These are phyloP conservation scores for Fusarium duplospermum DNA, from an alignment of 2,329 filamentous ascomycete genomes.

Conservation along the genomic window DNA sequence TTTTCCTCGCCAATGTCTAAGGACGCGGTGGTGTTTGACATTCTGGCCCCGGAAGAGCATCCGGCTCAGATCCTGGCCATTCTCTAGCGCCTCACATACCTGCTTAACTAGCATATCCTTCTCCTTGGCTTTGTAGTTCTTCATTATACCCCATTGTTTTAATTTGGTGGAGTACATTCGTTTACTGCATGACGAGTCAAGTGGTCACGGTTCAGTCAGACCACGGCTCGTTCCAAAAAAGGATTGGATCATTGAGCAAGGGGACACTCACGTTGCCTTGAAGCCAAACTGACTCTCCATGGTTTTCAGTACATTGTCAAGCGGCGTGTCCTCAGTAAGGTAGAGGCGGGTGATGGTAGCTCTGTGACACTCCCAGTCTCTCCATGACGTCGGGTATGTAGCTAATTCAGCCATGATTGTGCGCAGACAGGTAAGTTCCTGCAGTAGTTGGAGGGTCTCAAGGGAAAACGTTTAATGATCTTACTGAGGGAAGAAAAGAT, in stretches of 20 bases:
- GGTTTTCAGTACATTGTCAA: neutral
- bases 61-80: neutral
- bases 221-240: neutral
- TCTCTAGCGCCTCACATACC: neutral
- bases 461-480: too few species aligned
- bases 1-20: too few species aligned
- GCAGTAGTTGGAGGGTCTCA: too few species aligned
- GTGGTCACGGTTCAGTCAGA: neutral
- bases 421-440: too few species aligned
- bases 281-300: neutral
- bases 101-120: neutral
- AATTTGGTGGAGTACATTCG: neutral
- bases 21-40: neutral
- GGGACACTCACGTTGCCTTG: neutral
- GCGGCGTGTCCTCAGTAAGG: neutral
- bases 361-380: neutral
- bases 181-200: neutral
- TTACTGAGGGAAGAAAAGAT: too few species aligned
- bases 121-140: neutral
- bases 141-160: neutral
- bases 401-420: neutral
- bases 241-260: neutral
- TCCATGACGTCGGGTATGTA: neutral
- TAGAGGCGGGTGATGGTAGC: neutral
- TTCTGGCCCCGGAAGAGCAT: neutral